These are phyloP conservation scores for Colletotrichum abscissum DNA, from an alignment of 2,329 filamentous ascomycete species.

Conservation along the genomic window DNA sequence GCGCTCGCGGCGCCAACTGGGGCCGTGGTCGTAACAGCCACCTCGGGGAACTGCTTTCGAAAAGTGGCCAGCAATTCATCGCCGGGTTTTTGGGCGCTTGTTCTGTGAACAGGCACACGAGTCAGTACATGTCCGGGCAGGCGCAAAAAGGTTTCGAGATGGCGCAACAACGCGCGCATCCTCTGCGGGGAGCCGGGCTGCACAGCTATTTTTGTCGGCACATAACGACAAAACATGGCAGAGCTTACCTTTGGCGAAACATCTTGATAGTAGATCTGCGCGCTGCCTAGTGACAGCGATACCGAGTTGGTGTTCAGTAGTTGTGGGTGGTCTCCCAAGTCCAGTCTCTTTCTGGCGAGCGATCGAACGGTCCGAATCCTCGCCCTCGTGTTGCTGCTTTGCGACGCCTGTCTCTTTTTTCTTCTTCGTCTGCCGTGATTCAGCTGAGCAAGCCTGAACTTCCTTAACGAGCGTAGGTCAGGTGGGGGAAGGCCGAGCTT, in stretches of 20 bases:
- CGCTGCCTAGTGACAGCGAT: conserved; percentile 40
- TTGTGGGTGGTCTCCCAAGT: not conserved
- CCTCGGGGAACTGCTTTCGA: conserved; percentile 83
- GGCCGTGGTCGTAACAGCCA: conserved; percentile 65
- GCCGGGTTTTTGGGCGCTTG: conserved; percentile 85
- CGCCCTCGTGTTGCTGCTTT: conserved; percentile 17
- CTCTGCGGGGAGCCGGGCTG: conserved; percentile 23
- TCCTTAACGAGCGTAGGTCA: conserved; percentile 29
- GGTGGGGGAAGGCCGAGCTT: conserved; percentile 36
- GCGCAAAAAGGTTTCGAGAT: conserved; percentile 23
- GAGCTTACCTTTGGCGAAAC: conserved; percentile 49
- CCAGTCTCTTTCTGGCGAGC: conserved; percentile 24
- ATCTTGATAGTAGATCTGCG: conserved; percentile 37
- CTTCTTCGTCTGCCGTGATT: not conserved
- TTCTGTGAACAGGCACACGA: conserved; percentile 57
- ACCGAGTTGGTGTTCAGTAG: conserved; percentile 26
- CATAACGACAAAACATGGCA: conserved; percentile 22
- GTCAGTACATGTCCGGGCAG: conserved; percentile 26
- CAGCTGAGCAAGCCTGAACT: not conserved
- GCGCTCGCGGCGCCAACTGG: conserved; percentile 50
- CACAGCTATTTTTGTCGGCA: conserved; percentile 32
- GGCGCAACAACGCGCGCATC: conserved; percentile 19
- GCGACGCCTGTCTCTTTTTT: not conserved
- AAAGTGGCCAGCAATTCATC: conserved; percentile 88
- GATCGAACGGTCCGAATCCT: conserved; percentile 19